Base-by-base conservation (phyloP, 257 asterid genomes). In the Leonotis leonurus region DNA sequence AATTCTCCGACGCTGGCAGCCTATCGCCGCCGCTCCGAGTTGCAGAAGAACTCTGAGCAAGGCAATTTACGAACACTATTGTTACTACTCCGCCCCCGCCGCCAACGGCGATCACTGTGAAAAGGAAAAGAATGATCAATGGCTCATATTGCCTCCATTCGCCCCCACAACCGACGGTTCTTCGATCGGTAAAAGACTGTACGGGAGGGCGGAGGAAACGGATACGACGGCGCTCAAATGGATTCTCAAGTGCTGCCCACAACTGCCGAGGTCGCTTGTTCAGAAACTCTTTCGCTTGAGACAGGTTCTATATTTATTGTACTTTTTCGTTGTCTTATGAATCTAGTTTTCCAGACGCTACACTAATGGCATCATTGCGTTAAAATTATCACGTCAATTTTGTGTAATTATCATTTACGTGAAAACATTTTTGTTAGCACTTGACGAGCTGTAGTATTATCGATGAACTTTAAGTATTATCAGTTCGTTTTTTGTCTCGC, bases 251-350 rank as follows among this genome's bases (percentile, higher is more conserved):
- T 93, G 92, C 83, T 87, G 86, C 78, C 99, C 99, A 36, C 78
- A 89, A 65, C 76, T 89, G 53, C 97, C 95, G 32, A 79, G 83
- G 77, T 72, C 82, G 57, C 88, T 89, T n/a, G 92, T 93, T 13
- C 97, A 89, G 71, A 89, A 93, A 69, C 94, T 93, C 65, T 89
- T 93, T 56, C 94, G 97, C 51, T 65, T 83, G 46, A 83, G 94
- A 85, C 93, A 79, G 95, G 97, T 93, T 11, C 41, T n/a, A n/a
- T n/a, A n/a, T n/a, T n/a, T n/a, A n/a, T n/a, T n/a, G n/a, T n/a
- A n/a, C n/a, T n/a, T n/a, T n/a, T n/a, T n/a, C n/a, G n/a, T n/a
- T n/a, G n/a, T n/a, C n/a, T n/a, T n/a, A 5, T 43, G 30, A 53
- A 18, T 55, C 29, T 4, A 53, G 26, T 29, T 26, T 1, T 25